These are phyloP conservation scores for Allium fistulosum DNA, from an alignment of 106 monocot genomes.

Conservation along the genomic window DNA sequence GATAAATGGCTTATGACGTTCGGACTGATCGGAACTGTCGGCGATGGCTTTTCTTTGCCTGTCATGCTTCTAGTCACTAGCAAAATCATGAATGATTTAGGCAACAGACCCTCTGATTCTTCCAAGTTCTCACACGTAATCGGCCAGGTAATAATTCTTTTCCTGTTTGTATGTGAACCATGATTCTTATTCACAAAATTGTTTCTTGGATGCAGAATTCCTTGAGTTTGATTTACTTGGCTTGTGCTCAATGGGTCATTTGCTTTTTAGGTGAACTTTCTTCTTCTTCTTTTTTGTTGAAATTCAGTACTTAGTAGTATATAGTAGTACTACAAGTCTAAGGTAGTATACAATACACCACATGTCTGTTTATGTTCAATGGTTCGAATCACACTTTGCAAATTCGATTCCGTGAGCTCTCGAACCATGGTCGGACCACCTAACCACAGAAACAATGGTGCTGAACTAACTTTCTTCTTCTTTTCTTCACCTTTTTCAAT, in stretches of 20 bases:
- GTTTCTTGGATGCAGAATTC: background rate
- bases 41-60: constrained; percentile 24
- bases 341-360: too few relatives aligned
- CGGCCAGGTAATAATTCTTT: background rate
- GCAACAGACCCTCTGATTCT: constrained; percentile 1
- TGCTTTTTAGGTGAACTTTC: constrained; percentile 2
- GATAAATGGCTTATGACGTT: constrained; percentile 34
- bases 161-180: background rate
- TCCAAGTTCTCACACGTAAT: background rate
- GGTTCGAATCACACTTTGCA: too few relatives aligned
- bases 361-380: too few relatives aligned
- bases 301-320: too few relatives aligned
- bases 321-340: too few relatives aligned
- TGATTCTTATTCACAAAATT: background rate
- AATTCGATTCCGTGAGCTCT: too few relatives aligned
- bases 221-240: constrained; percentile 5
- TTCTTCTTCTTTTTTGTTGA: background rate
- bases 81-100: constrained; percentile 41
- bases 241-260: background rate
- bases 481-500: background rate
- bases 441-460: too few relatives aligned
- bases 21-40: constrained; percentile 28
- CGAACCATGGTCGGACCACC: too few relatives aligned
- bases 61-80: constrained; percentile 27
- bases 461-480: too few relatives aligned